These are phyloP conservation scores for Globisporangium acanthophoron DNA, from an alignment of 352 stramenopile species.

Conservation along the genomic window DNA sequence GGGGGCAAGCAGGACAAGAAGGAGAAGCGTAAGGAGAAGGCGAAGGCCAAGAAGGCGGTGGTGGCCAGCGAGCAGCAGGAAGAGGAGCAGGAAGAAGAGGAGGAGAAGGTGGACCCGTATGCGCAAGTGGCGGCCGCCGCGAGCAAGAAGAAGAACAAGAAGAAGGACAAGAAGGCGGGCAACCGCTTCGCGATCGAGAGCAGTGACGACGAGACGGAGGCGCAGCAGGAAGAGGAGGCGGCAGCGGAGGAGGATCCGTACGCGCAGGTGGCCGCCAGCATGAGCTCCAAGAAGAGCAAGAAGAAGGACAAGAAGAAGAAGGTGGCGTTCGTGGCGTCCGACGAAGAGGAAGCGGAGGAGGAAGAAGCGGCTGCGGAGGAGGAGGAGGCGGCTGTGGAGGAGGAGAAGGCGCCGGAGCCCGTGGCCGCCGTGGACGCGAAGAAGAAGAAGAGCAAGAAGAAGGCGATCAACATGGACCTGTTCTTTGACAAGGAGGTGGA, in stretches of 20 bases:
- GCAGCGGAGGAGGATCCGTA: conserved; percentile 24
- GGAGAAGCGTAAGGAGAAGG: conserved; percentile 73
- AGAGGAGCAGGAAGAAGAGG: conserved; percentile 26
- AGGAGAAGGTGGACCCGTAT: conserved; percentile 45
- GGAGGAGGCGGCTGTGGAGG: conserved; percentile 20
- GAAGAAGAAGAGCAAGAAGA: conserved; percentile 86
- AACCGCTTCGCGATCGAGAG: conserved; percentile 32
- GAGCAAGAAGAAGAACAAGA: conserved; percentile 77
- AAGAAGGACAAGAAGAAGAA: conserved; percentile 45
- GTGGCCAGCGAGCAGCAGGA: conserved; percentile 29
- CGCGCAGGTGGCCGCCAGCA: conserved; percentile 26
- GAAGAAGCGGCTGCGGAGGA: conserved; percentile 23
- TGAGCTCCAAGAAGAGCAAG: conserved; percentile 51
- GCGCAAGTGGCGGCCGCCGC: conserved; percentile 42
- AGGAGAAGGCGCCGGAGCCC: conserved; percentile 26
- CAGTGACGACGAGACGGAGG: conserved; percentile 28
- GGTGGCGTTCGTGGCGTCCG: conserved; percentile 32
- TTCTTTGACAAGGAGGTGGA: conserved; percentile 55
- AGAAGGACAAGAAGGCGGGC: conserved; percentile 32
- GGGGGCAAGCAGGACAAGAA: conserved; percentile 62
- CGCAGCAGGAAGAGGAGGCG: conserved; percentile 13
- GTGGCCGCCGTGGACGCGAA: conserved; percentile 27
- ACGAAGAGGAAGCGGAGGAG: conserved; percentile 42
- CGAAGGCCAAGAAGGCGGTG: conserved; percentile 54
- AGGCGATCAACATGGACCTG: conserved; percentile 65